Evolutionary conservation across 805 yeast genomes (phyloP).

Genomic region (Blastobotrys parvus): DNA sequence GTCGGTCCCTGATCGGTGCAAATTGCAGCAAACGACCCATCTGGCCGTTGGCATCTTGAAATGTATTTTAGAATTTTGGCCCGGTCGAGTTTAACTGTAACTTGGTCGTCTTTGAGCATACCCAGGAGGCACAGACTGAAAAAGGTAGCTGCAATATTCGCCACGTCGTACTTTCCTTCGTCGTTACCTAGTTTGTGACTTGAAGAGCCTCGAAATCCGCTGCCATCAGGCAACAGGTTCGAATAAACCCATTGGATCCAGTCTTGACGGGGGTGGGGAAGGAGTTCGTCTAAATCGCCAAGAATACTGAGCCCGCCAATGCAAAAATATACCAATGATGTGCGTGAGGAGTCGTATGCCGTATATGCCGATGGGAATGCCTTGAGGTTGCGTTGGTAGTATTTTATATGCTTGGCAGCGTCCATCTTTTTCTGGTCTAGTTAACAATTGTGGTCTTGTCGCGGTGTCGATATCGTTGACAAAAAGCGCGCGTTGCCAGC

Average conservation of each 20-base stretch:
- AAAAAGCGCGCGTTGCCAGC: no score
- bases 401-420: conserved; percentile 22
- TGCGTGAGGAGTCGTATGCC: conserved; percentile 57
- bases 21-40: conserved; percentile 50
- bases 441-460: no score
- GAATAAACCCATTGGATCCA: conserved; percentile 38
- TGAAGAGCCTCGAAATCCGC: conserved; percentile 53
- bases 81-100: conserved; percentile 32
- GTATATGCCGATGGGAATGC: conserved; percentile 50
- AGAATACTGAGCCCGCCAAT: conserved; percentile 50
- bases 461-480: no score
- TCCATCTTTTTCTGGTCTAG: no score
- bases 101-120: conserved; percentile 39
- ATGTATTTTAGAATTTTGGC: conserved; percentile 46
- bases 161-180: conserved; percentile 40
- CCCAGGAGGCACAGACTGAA: conserved; percentile 58
- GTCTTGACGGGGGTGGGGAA: conserved; percentile 9
- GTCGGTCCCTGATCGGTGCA: conserved; percentile 22
- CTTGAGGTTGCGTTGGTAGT: conserved; percentile 42
- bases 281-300: conserved; percentile 18
- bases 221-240: conserved; percentile 35
- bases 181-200: conserved; percentile 29
- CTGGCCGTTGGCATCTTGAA: conserved; percentile 46
- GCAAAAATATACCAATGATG: conserved; percentile 65
- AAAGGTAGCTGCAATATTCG: conserved; percentile 67